Evolutionary conservation across 1,139 yeast species (phyloP).

Genomic region (Suhomyces coccinellae): DNA sequence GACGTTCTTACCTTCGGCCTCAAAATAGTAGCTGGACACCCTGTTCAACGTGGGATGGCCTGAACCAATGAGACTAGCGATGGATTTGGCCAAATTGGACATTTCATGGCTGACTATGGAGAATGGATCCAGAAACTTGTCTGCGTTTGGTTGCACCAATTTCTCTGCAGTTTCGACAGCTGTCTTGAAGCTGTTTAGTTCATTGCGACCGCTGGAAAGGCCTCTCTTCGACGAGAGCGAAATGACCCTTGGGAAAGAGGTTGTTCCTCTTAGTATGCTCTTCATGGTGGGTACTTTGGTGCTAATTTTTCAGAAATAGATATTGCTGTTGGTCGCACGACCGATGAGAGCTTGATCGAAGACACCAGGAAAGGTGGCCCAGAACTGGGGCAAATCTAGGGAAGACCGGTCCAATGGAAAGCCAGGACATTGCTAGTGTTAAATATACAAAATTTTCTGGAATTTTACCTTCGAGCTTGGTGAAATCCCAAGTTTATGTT

Average conservation of each 20-base stretch:
- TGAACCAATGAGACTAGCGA: conserved; percentile 82
- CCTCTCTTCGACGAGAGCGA: not conserved
- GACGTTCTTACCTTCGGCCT: conserved; percentile 93
- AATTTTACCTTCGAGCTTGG: too few relatives aligned
- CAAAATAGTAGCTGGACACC: conserved; percentile 90
- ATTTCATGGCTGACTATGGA: conserved; percentile 93
- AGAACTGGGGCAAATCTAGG: not conserved
- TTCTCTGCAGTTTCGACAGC: conserved; percentile 80
- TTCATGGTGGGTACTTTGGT: conserved; percentile 2
- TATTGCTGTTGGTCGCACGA: conserved; percentile 4
- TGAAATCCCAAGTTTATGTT: too few relatives aligned
- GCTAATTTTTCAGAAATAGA: conserved; percentile 4
- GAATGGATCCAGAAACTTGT: conserved; percentile 70
- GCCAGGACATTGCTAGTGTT: too few relatives aligned
- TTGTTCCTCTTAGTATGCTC: conserved; percentile 1
- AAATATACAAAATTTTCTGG: too few relatives aligned
- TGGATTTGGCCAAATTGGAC: conserved; percentile 85
- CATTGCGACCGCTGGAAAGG: not conserved
- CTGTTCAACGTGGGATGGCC: conserved; percentile 91
- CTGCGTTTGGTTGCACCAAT: conserved; percentile 68
- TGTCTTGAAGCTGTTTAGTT: conserved; percentile 36
- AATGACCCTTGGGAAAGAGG: conserved; percentile 2
- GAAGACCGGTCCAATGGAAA: too few relatives aligned
- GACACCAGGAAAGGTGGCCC: not conserved
- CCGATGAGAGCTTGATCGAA: not conserved